Evolutionary conservation across 2,329 filamentous ascomycete species (phyloP).

Genomic region (Phialemoniopsis sp.): DNA sequence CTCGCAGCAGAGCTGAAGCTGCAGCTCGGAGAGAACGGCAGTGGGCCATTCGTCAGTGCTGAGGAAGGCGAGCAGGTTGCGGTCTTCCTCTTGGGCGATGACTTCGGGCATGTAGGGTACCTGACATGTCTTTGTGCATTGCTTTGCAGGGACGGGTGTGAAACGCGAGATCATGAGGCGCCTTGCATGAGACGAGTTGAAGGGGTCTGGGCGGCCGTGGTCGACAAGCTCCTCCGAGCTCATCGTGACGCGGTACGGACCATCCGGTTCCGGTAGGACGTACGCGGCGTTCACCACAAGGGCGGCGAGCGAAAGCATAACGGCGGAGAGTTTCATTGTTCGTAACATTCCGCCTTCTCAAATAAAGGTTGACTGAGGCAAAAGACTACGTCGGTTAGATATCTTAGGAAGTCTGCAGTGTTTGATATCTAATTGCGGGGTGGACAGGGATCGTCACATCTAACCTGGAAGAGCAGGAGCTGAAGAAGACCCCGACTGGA

Average conservation of each 20-base stretch:
- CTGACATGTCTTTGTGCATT: constrained; percentile 12
- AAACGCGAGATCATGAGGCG: constrained; percentile 17
- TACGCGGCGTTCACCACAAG: constrained; percentile 18
- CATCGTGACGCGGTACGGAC: constrained; percentile 8
- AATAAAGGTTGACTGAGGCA: too few species aligned
- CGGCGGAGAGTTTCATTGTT: too few species aligned
- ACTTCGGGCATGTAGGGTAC: constrained; percentile 14
- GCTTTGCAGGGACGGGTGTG: constrained; percentile 9
- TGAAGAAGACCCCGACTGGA: too few species aligned
- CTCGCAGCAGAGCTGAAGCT: constrained; percentile 16
- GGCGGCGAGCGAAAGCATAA: constrained; percentile 3
- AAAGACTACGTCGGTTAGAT: too few species aligned
- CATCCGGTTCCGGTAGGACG: constrained; percentile 2
- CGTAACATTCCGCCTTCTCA: too few species aligned
- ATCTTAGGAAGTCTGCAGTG: too few species aligned
- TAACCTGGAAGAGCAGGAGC: too few species aligned
- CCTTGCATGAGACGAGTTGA: constrained; percentile 13
- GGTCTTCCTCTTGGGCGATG: constrained; percentile 11
- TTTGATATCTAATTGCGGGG: too few species aligned
- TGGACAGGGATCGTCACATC: too few species aligned
- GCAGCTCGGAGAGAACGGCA: constrained; percentile 9
- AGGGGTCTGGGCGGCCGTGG: constrained; percentile 27
- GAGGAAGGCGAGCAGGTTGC: constrained; percentile 10
- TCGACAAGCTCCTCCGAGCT: constrained; percentile 17
- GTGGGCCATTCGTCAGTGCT: constrained; percentile 9